Conservation (phyloP, 2,329 filamentous ascomycete genomes). For the Sclerotinia spermophila region DNA sequence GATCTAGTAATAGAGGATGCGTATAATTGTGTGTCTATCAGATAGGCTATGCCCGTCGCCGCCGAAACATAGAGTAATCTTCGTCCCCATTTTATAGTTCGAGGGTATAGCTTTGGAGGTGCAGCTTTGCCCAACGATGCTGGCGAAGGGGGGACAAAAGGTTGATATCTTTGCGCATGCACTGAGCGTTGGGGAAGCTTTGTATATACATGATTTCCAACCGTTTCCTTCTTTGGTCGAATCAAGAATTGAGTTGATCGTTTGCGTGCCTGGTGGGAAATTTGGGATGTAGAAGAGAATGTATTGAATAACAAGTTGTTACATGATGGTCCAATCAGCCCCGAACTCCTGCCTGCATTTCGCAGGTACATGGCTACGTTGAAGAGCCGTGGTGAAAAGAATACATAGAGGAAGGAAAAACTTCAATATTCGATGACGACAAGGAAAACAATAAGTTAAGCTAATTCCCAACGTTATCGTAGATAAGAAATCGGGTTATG, state of each 20-base stretch:
- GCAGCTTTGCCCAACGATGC: slow-evolving; percentile 70
- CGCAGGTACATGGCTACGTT: slow-evolving; percentile 34
- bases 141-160: slow-evolving; percentile 73
- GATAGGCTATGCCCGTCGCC: slow-evolving; percentile 59
- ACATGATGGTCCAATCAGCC: slow-evolving; percentile 19
- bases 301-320: slow-evolving; percentile 4
- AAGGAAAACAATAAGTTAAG: neutral
- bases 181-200: slow-evolving; percentile 26
- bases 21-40: slow-evolving; percentile 70
- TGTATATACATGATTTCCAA: slow-evolving; percentile 16
- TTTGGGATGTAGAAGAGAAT: slow-evolving; percentile 4
- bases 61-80: slow-evolving; percentile 62
- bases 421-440: slow-evolving; percentile 10
- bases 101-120: slow-evolving; percentile 66
- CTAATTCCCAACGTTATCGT: slow-evolving; percentile 11
- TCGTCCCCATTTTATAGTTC: slow-evolving; percentile 71
- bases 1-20: slow-evolving; percentile 76
- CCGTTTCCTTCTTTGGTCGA: slow-evolving; percentile 19
- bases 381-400: slow-evolving; percentile 1
- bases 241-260: slow-evolving; percentile 14
- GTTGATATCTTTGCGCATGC: slow-evolving; percentile 50
- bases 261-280: slow-evolving; percentile 11
- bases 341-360: slow-evolving; percentile 28
- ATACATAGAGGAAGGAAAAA: slow-evolving; percentile 9
- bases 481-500: neutral